phyloP scores from a whole-genome alignment of 163 green algal species.

The Scenedesmus sp. region DNA sequence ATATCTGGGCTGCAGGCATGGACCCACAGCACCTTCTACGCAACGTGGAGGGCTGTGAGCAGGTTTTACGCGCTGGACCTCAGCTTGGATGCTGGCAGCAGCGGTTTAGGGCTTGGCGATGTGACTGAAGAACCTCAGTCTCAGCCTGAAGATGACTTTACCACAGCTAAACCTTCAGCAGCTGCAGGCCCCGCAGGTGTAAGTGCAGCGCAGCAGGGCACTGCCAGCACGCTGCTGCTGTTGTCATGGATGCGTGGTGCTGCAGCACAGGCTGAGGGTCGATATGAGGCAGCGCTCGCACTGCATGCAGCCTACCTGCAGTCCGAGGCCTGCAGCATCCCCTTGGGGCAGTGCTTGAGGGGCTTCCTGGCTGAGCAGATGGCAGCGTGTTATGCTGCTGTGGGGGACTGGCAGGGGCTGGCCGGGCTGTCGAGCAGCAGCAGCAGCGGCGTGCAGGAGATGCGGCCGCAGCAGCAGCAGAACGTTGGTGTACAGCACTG shows the following conservation, averaged over 20 bases:
- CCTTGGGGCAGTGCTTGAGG: conserved; percentile 19
- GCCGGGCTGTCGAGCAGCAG: conserved; percentile 6
- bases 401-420: conserved; percentile 66
- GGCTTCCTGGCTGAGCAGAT: conserved; percentile 59
- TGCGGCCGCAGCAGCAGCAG: background rate
- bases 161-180: background rate
- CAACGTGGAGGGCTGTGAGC: conserved; percentile 1
- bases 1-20: conserved; percentile 37
- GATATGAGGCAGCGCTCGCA: conserved; percentile 49
- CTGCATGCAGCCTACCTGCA: conserved; percentile 33
- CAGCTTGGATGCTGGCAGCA: background rate
- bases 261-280: conserved; percentile 57
- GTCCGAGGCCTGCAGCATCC: background rate
- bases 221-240: background rate
- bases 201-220: background rate
- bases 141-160: background rate
- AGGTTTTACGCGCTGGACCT: conserved; percentile 40
- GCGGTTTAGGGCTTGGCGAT: background rate
- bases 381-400: conserved; percentile 64
- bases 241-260: conserved; percentile 64
- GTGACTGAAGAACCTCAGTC: background rate
- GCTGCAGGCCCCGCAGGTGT: background rate
- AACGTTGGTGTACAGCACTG: background rate
- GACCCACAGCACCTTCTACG: background rate
- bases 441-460: background rate